These are phyloP conservation scores for Trichoderma koningiopsis DNA, from an alignment of 2,329 filamentous ascomycete genomes.

Conservation along the genomic window DNA sequence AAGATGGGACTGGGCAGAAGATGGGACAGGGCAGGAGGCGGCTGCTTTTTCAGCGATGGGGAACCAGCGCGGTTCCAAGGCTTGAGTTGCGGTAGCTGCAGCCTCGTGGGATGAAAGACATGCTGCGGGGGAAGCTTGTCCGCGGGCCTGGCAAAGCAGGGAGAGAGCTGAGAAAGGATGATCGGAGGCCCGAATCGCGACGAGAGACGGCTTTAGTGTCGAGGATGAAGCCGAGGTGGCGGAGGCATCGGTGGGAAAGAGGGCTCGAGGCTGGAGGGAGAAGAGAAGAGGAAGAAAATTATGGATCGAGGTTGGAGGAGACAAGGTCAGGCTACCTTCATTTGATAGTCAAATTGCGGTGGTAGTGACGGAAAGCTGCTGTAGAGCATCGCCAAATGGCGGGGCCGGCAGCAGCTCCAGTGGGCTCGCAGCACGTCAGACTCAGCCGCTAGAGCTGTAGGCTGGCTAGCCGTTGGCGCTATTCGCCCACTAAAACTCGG, in stretches of 20 bases:
- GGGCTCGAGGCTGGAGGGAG: not conserved
- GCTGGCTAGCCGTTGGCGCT: conserved; percentile 1
- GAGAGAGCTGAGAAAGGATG: not conserved
- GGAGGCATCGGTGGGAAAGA: not conserved
- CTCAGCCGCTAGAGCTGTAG: conserved; percentile 12
- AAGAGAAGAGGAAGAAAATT: not conserved
- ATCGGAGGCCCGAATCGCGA: not conserved
- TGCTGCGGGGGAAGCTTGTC: conserved; percentile 24
- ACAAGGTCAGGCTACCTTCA: not conserved
- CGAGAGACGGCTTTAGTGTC: not conserved
- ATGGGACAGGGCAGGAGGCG: not conserved
- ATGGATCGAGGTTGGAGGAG: not conserved
- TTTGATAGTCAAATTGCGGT: not conserved
- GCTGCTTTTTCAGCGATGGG: conserved; percentile 24
- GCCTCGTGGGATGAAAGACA: conserved; percentile 26
- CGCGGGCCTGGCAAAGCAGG: not conserved
- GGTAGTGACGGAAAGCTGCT: not conserved
- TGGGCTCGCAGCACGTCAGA: conserved; percentile 12
- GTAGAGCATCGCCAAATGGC: not conserved
- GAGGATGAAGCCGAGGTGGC: not conserved
- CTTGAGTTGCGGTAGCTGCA: conserved; percentile 25
- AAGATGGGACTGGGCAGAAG: not conserved
- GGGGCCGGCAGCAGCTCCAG: conserved; percentile 8
- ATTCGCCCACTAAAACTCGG: conserved; percentile 8
- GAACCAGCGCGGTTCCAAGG: conserved; percentile 21